These are phyloP conservation scores for Aspergillus olivimuriae DNA, from an alignment of 495 filamentous ascomycete genomes.

Conservation along the genomic window DNA sequence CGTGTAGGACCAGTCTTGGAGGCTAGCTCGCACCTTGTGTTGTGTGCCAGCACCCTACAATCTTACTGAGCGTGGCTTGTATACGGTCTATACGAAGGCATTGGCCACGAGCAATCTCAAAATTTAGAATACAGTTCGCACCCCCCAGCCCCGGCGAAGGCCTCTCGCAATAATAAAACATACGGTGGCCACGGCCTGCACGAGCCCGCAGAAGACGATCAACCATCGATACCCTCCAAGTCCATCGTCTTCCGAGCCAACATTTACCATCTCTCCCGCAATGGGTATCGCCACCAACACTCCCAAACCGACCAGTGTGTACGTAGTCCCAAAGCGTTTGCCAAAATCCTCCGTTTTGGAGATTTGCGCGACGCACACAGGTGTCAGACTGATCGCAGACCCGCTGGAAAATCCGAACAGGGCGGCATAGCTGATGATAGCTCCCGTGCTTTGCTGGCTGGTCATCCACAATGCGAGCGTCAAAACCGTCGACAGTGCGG, in stretches of 20 bases:
- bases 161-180: slow-evolving; percentile 18
- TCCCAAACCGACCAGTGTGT: slow-evolving; percentile 7
- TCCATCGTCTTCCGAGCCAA: not conserved
- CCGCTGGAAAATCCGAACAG: slow-evolving; percentile 46
- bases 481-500: slow-evolving; percentile 42
- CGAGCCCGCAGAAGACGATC: slow-evolving; percentile 39
- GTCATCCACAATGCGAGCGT: slow-evolving; percentile 50
- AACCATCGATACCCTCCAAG: slow-evolving; percentile 30
- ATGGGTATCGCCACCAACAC: slow-evolving; percentile 11
- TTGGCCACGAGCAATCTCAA: too few species aligned
- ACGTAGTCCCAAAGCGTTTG: slow-evolving; percentile 10
- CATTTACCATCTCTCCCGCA: slow-evolving; percentile 12
- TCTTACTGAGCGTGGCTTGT: too few species aligned
- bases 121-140: not conserved
- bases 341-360: slow-evolving; percentile 30
- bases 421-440: slow-evolving; percentile 50
- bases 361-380: slow-evolving; percentile 24
- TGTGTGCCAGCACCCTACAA: too few species aligned
- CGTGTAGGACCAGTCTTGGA: too few species aligned
- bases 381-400: slow-evolving; percentile 19
- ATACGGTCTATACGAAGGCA: too few species aligned
- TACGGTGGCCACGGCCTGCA: not conserved
- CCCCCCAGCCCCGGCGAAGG: not conserved
- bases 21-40: too few species aligned
- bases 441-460: slow-evolving; percentile 22